phyloP scores from a whole-genome alignment of 1,139 yeast genomes.

The Kluyveromyces marxianus region DNA sequence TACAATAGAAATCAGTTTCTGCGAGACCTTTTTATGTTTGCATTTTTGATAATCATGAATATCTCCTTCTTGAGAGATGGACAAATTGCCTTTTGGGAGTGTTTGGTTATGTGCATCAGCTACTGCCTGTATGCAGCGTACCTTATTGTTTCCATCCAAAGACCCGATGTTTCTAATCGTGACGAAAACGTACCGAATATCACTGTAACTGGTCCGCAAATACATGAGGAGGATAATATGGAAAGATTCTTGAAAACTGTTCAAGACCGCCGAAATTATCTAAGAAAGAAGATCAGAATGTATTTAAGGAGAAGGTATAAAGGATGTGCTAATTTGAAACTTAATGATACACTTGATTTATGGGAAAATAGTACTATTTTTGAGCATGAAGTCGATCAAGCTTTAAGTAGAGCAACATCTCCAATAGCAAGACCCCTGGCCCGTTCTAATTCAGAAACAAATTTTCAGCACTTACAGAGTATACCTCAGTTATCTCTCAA shows the following conservation, averaged over 20 bases:
- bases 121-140: slow-evolving; percentile 16
- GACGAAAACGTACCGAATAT: slow-evolving; percentile 1
- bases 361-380: slow-evolving; percentile 23
- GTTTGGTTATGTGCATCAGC: slow-evolving; percentile 16
- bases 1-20: slow-evolving; percentile 20
- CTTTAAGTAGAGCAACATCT: neutral
- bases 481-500: slow-evolving; percentile 1
- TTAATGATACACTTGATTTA: slow-evolving; percentile 23
- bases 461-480: slow-evolving; percentile 1
- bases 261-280: slow-evolving; percentile 13
- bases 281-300: slow-evolving; percentile 18
- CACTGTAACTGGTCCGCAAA: neutral
- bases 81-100: slow-evolving; percentile 20
- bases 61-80: slow-evolving; percentile 19
- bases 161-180: slow-evolving; percentile 2
- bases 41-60: slow-evolving; percentile 14
- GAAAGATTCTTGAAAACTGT: slow-evolving; percentile 15
- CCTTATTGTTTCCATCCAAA: slow-evolving; percentile 6
- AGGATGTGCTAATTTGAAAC: slow-evolving; percentile 23
- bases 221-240: slow-evolving; percentile 10
- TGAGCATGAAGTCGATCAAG: slow-evolving; percentile 6
- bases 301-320: slow-evolving; percentile 20
- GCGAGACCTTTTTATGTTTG: slow-evolving; percentile 21
- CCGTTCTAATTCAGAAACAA: slow-evolving; percentile 4
- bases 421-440: neutral